phyloP scores from a whole-genome alignment of 1,284 basidiomycete species.

The Naganishia liquefaciens region DNA sequence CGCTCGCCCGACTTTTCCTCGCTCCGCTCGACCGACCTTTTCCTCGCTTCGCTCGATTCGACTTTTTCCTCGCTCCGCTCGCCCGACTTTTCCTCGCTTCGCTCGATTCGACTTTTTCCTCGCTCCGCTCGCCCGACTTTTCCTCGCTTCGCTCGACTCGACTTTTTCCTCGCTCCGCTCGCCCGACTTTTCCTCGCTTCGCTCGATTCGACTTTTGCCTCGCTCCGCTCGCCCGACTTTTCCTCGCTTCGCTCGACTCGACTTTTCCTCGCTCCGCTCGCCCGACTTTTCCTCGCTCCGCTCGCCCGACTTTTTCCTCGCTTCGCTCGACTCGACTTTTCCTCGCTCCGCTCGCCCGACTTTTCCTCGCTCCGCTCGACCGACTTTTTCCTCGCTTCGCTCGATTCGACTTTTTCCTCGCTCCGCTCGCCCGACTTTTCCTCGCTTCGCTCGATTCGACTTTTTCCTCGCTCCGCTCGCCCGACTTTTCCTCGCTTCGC shows the following conservation, averaged over 20 bases:
- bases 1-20: not conserved
- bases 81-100: slow-evolving; percentile 28
- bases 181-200: slow-evolving; percentile 1
- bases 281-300: slow-evolving; percentile 59
- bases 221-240: slow-evolving; percentile 27
- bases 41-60: slow-evolving; percentile 29
- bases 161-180: too few relatives aligned
- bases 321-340: not conserved
- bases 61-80: slow-evolving; percentile 28
- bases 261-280: slow-evolving; percentile 19
- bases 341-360: slow-evolving; percentile 30
- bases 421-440: slow-evolving; percentile 59
- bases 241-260: slow-evolving; percentile 21
- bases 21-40: not conserved
- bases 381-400: slow-evolving; percentile 26
- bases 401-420: slow-evolving; percentile 22
- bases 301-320: too few relatives aligned
- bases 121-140: slow-evolving; percentile 58
- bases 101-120: slow-evolving; percentile 11
- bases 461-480: too few relatives aligned
- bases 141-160: not conserved
- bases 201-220: too few relatives aligned
- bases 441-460: not conserved
- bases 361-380: slow-evolving; percentile 26
- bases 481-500: slow-evolving; percentile 10